Conservation (phyloP, 192 early-diverging fungal genomes). For the Mortierella hygrophila region DNA sequence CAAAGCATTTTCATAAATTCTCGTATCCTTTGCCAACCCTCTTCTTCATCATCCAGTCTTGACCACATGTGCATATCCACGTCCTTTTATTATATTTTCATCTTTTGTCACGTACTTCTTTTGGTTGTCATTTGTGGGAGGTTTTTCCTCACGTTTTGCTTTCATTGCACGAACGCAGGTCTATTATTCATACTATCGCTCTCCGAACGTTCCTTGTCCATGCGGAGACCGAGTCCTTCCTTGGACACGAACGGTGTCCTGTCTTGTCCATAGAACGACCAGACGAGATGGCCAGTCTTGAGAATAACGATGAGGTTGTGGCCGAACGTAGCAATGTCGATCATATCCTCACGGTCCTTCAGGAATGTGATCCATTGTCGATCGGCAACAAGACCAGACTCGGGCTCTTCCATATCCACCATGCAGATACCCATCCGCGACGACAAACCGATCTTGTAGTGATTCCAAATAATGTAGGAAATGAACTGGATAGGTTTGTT, state of each 20-base stretch:
- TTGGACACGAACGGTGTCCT: background rate
- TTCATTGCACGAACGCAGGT: too few relatives aligned
- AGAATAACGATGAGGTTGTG: slow-evolving; percentile 31
- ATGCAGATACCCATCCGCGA: slow-evolving; percentile 14
- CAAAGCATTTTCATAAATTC: background rate
- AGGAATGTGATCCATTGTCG: slow-evolving; percentile 34
- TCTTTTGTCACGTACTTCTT: too few relatives aligned
- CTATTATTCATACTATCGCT: too few relatives aligned
- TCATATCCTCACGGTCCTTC: slow-evolving; percentile 9
- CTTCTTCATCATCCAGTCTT: too few relatives aligned
- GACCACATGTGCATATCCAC: too few relatives aligned
- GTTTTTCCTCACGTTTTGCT: too few relatives aligned
- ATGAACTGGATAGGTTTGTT: slow-evolving; percentile 17
- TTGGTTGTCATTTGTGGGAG: too few relatives aligned
- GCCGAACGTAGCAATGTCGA: slow-evolving; percentile 31
- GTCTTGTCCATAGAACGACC: slow-evolving; percentile 28
- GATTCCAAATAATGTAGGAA: slow-evolving; percentile 46
- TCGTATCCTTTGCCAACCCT: too few relatives aligned
- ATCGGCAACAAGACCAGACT: background rate
- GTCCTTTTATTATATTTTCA: too few relatives aligned
- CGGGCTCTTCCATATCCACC: slow-evolving; percentile 24
- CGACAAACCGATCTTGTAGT: slow-evolving; percentile 29
- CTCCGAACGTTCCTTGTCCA: too few relatives aligned
- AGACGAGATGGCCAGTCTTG: slow-evolving; percentile 19
- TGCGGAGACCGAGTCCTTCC: too few relatives aligned